These are phyloP conservation scores for Hypoxylon sp. DNA, from an alignment of 2,329 filamentous ascomycete genomes.

Conservation along the genomic window DNA sequence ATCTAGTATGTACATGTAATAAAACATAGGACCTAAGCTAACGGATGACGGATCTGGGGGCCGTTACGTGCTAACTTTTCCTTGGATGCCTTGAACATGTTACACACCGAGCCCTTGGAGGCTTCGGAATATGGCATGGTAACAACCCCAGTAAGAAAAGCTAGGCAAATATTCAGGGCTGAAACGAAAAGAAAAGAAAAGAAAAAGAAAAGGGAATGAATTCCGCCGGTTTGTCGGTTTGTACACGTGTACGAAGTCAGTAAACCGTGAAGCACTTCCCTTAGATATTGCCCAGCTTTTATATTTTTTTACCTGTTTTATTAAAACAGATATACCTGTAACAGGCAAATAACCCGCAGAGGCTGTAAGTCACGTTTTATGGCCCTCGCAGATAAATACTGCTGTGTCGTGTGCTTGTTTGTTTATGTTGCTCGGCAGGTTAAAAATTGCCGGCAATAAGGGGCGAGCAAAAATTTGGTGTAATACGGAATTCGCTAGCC, in stretches of 20 bases:
- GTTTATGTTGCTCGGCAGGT: no score
- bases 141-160: conserved; percentile 19
- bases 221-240: conserved; percentile 22
- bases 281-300: conserved; percentile 21
- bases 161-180: conserved; percentile 27
- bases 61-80: conserved; percentile 32
- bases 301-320: conserved; percentile 10
- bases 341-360: conserved; percentile 37
- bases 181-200: conserved; percentile 27
- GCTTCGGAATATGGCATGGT: conserved; percentile 30
- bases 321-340: conserved; percentile 19
- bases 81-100: no score
- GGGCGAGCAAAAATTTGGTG: no score
- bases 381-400: background rate
- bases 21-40: conserved; percentile 10
- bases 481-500: no score
- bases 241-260: conserved; percentile 30
- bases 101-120: conserved; percentile 24
- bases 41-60: conserved; percentile 24
- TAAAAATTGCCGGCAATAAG: conserved; percentile 3
- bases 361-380: conserved; percentile 28
- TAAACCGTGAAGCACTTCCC: conserved; percentile 16
- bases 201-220: conserved; percentile 15
- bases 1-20: conserved; percentile 13
- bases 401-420: conserved; percentile 15